Evolutionary conservation across 495 filamentous ascomycete species (phyloP).

Genomic region (Hypoxylon fragiforme): DNA sequence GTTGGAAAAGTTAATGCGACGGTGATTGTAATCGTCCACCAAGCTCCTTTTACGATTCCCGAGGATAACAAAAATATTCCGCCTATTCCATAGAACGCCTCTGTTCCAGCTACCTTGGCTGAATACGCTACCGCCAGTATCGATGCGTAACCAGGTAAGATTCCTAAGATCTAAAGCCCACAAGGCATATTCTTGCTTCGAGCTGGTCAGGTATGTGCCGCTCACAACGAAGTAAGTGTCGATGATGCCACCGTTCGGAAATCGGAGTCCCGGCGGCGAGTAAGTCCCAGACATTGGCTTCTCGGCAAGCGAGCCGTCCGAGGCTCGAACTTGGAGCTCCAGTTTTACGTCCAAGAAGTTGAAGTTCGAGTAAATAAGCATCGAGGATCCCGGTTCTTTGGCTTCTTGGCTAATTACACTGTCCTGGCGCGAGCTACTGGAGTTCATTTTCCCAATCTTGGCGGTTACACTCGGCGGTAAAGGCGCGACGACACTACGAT

Average conservation of each 20-base stretch:
- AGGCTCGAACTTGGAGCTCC: constrained; percentile 82
- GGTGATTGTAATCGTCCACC: constrained; percentile 98
- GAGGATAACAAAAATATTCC: constrained; percentile 92
- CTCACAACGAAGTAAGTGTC: constrained; percentile 96
- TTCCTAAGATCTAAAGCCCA: constrained; percentile 91
- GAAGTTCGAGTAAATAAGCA: constrained; percentile 99
- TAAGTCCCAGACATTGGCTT: constrained; percentile 85
- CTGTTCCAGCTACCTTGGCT: constrained; percentile 96
- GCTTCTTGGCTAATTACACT: constrained; percentile 50
- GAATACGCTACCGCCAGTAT: constrained; percentile 92
- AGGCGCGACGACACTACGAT: constrained; percentile 91
- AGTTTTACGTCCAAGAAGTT: constrained; percentile 97
- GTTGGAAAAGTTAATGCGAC: constrained; percentile 95
- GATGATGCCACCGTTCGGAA: constrained; percentile 92
- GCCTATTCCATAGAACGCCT: constrained; percentile 86
- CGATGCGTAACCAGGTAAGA: constrained; percentile 91
- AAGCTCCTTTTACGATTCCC: constrained; percentile 89
- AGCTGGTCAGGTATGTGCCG: constrained; percentile 94
- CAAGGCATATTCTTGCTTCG: constrained; percentile 96
- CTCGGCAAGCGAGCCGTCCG: constrained; percentile 84
- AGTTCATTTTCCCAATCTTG: constrained; percentile 65
- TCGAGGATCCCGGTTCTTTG: constrained; percentile 70
- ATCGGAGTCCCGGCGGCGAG: constrained; percentile 87
- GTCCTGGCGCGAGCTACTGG: constrained; percentile 37
- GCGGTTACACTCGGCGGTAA: constrained; percentile 65